phyloP scores from a whole-genome alignment of 2,329 filamentous ascomycete genomes.

The Didymella keratinophila region DNA sequence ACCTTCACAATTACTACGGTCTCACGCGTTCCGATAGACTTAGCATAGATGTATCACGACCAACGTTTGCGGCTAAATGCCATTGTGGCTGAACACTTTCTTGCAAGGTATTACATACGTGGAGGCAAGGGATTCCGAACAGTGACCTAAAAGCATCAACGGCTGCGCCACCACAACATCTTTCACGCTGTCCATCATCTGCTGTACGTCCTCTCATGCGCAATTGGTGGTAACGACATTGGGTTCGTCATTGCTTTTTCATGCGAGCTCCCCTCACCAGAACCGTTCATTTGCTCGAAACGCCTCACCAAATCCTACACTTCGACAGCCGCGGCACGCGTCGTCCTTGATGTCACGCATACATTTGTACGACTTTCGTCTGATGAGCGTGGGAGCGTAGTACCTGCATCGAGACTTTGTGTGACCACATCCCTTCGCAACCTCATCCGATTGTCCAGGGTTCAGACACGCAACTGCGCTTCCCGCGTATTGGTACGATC shows the following conservation, averaged over 20 bases:
- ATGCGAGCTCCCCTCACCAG: neutral
- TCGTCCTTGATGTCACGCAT: constrained; percentile 9
- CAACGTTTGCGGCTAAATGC: neutral
- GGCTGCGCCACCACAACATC: constrained; percentile 3
- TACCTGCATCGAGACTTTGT: constrained; percentile 17
- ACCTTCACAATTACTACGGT: neutral
- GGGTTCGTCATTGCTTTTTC: neutral
- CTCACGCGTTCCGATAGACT: constrained; percentile 7
- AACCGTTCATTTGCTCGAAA: neutral
- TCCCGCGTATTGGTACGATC: constrained; percentile 8
- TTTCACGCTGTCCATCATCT: neutral
- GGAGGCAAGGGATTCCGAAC: constrained; percentile 9
- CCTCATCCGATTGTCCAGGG: constrained; percentile 14
- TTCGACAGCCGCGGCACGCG: neutral
- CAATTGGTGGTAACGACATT: neutral
- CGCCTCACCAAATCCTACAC: neutral
- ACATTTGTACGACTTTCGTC: constrained; percentile 15
- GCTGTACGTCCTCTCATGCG: neutral
- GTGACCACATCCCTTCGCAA: constrained; percentile 9
- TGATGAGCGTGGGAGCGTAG: constrained; percentile 9
- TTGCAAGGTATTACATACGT: constrained; percentile 1
- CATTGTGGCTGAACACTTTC: constrained; percentile 7
- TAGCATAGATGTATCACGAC: constrained; percentile 2
- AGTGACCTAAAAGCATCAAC: constrained; percentile 1
- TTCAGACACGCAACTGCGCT: constrained; percentile 12